Evolutionary conservation across 805 yeast species (phyloP), one percentile per base, ranked within the genome.

Genomic region (Candida insectorum): DNA sequence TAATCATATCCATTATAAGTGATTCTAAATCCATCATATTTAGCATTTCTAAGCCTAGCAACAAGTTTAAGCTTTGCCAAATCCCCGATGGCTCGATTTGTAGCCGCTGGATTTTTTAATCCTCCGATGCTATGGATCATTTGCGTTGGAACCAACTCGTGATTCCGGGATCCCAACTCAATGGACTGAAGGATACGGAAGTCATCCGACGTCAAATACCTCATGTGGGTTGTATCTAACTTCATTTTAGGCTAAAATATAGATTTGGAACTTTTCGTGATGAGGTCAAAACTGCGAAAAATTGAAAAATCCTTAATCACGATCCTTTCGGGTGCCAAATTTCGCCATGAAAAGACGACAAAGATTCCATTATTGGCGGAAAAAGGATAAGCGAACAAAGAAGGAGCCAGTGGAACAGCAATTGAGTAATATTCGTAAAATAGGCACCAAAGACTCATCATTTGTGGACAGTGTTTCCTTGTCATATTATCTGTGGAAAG

Each of bases 1-100:
- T 85, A 93, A 60, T 93, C 99, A 58, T 80, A 85, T 3, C 99
- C 99, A 30, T 76, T 77, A 56, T 83, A 89, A 0, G 96, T 83
- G 44, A 93, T 62, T 45, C 91, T 72, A 63, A 85, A 93, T 9
- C 99, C 99, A 56, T 93, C 98, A 58, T 93, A 91, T 49, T 81
- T 86, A 21, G 96, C 94, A 58, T 93, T 93, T 62, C 96, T 74
- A 38, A 87, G 69, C 43, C 81, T 72, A 1, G 91, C 71, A 16
- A 93, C 73, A 32, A 93, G 65, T 48, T 80, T 87, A 41, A 87
- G 62, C 58, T 91, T 91, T 16, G 97, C 97, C 40, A 93, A 69
- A 49, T 85, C 95, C 10, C 86, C 75, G 25, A 93, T 83, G 16
- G 86, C 76, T 49, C 85, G 72, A 50, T 81, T 80, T 1, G 95